Percentiles rank a stretch among this genome's conserved stretches.
These are phyloP conservation scores for Ricinus communis DNA, from an alignment of 345 rosid genomes.

Conservation along the genomic window DNA sequence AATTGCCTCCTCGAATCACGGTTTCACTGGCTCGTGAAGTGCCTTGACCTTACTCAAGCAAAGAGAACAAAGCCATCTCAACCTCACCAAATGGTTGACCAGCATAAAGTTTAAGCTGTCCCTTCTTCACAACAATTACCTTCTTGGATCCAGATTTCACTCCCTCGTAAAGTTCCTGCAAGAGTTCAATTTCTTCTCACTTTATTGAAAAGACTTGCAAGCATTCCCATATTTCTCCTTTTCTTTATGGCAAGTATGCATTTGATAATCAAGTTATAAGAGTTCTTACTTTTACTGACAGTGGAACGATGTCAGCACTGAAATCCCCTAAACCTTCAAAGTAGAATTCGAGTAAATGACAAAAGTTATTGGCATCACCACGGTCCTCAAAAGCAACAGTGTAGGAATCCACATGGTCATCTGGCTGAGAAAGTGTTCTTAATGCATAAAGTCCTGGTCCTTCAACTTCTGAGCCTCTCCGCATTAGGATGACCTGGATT, in stretches of 20 bases:
- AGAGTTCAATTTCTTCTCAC: slow-evolving; percentile 1
- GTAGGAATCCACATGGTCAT: slow-evolving; percentile 30
- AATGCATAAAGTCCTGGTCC: slow-evolving; percentile 55
- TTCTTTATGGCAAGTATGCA: background rate
- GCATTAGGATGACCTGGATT: slow-evolving; percentile 66
- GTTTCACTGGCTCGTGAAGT: too few species aligned
- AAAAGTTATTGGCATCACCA: slow-evolving; percentile 77
- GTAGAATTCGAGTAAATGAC: slow-evolving; percentile 58
- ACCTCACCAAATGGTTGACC: slow-evolving; percentile 75
- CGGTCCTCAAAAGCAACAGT: slow-evolving; percentile 72
- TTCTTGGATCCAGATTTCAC: slow-evolving; percentile 47
- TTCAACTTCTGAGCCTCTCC: slow-evolving; percentile 50
- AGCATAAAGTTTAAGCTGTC: slow-evolving; percentile 68
- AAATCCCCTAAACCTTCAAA: slow-evolving; percentile 73
- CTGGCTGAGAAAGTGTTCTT: slow-evolving; percentile 30
- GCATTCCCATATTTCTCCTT: too few species aligned
- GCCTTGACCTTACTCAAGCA: slow-evolving; percentile 39
- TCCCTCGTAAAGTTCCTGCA: slow-evolving; percentile 62
- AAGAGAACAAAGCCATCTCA: slow-evolving; percentile 56
- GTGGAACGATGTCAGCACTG: slow-evolving; percentile 57
- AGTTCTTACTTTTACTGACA: slow-evolving; percentile 52
- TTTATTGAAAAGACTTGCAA: background rate
- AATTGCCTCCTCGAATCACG: background rate
- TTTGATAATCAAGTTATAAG: background rate
- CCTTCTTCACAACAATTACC: slow-evolving; percentile 65